These are phyloP conservation scores for Leishmania tropica DNA, from an alignment of 208 protist species.

Conservation along the genomic window DNA sequence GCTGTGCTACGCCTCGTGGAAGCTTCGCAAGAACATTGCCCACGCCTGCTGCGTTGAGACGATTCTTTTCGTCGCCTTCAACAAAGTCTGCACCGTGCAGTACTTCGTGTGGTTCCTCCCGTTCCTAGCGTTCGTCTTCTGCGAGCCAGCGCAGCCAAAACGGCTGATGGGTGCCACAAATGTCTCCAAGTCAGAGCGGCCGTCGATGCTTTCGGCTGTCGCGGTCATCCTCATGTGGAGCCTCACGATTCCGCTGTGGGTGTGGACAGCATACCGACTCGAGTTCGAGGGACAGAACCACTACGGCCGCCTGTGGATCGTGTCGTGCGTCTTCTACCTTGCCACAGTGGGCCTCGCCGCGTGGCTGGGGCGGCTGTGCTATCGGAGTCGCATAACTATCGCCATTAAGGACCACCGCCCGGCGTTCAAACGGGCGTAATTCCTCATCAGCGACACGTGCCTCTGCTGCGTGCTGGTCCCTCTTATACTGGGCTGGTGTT, in stretches of 20 bases:
- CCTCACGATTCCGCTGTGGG: slow-evolving; percentile 81
- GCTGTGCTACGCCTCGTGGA: slow-evolving; percentile 67
- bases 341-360: slow-evolving; percentile 69
- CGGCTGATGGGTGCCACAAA: slow-evolving; percentile 4
- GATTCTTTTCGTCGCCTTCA: slow-evolving; percentile 93
- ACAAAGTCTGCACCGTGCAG: slow-evolving; percentile 95
- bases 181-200: slow-evolving; percentile 1
- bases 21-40: slow-evolving; percentile 71
- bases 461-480: background rate
- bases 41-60: slow-evolving; percentile 86
- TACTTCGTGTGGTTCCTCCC: slow-evolving; percentile 96
- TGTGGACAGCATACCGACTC: slow-evolving; percentile 68
- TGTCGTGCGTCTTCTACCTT: slow-evolving; percentile 86
- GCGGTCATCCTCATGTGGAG: slow-evolving; percentile 55
- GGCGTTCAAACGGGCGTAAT: slow-evolving; percentile 14
- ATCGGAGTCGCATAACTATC: slow-evolving; percentile 16
- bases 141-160: slow-evolving; percentile 34
- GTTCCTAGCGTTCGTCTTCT: slow-evolving; percentile 82
- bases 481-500: background rate
- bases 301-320: slow-evolving; percentile 84
- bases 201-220: slow-evolving; percentile 24
- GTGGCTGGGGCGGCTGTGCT: slow-evolving; percentile 67
- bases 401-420: slow-evolving; percentile 13
- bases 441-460: background rate
- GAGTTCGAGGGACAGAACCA: slow-evolving; percentile 85